Evolutionary conservation across 192 early-diverging fungal genomes (phyloP).

Genomic region (Backusella psychrophila): DNA sequence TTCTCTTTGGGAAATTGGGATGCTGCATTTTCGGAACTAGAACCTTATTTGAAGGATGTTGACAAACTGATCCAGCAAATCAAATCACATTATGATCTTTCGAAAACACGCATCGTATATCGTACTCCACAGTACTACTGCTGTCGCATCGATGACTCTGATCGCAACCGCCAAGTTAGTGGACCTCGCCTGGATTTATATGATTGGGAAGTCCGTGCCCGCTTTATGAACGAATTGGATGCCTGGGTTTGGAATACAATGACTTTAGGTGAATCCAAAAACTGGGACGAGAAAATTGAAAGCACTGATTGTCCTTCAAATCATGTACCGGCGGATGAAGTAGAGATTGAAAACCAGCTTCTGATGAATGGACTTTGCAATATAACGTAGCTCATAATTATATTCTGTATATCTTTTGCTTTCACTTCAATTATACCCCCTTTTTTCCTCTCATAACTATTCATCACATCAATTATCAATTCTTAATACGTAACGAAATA

Average conservation of each 20-base stretch:
- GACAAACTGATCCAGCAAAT: conserved; percentile 27
- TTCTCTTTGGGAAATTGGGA: conserved; percentile 54
- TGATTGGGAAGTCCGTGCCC: conserved; percentile 21
- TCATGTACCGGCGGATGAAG: conserved; percentile 45
- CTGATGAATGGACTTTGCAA: conserved; percentile 41
- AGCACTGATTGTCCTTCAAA: conserved; percentile 40
- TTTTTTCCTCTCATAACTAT: not conserved
- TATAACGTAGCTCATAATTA: not conserved
- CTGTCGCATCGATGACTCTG: conserved; percentile 39
- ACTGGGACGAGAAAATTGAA: conserved; percentile 28
- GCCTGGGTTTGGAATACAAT: conserved; percentile 44
- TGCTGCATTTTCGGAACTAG: conserved; percentile 36
- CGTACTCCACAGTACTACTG: conserved; percentile 55
- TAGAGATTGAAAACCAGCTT: conserved; percentile 51
- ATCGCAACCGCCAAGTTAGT: conserved; percentile 24
- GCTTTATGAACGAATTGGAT: conserved; percentile 22
- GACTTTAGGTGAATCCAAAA: conserved; percentile 33
- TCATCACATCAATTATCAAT: not conserved
- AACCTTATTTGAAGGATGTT: conserved; percentile 28
- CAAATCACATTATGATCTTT: conserved; percentile 30
- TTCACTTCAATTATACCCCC: not conserved
- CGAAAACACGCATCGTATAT: conserved; percentile 28
- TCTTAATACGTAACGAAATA: not conserved
- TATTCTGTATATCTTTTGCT: not conserved
- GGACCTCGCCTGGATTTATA: conserved; percentile 28